Percentiles rank a stretch among this genome's conserved stretches.
Evolutionary conservation across 495 filamentous ascomycete species (phyloP).

Genomic region (Xylaria flabelliformis): DNA sequence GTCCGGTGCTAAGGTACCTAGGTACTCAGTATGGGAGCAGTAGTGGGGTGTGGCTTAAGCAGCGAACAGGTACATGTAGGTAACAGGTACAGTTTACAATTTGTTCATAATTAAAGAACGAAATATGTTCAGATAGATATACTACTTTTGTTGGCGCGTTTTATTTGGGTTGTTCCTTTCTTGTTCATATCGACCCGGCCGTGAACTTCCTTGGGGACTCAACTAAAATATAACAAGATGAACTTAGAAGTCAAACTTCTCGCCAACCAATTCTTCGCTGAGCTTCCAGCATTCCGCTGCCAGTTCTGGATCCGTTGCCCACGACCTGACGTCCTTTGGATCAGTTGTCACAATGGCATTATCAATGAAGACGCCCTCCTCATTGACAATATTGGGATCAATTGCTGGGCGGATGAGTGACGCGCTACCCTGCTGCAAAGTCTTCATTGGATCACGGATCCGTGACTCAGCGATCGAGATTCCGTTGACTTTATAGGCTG

Average conservation of each 20-base stretch:
- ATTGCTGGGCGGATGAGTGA: constrained; percentile 52
- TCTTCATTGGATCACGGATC: constrained; percentile 47
- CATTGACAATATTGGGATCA: constrained; percentile 43
- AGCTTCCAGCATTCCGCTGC: constrained; percentile 52
- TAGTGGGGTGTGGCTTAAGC: neutral
- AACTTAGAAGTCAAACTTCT: constrained; percentile 44
- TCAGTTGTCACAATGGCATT: constrained; percentile 34
- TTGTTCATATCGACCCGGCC: neutral
- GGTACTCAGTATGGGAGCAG: neutral
- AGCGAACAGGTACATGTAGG: no score
- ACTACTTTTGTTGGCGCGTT: neutral
- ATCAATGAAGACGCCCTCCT: constrained; percentile 47
- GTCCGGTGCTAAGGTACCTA: neutral
- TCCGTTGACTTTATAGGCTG: constrained; percentile 34
- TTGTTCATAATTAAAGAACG: neutral
- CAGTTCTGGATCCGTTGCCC: constrained; percentile 41
- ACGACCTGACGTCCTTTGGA: constrained; percentile 41
- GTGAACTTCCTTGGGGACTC: neutral
- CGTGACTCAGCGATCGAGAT: constrained; percentile 42
- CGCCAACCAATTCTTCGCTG: constrained; percentile 55
- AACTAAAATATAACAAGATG: constrained; percentile 22
- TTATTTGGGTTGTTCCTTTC: neutral
- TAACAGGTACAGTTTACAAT: neutral
- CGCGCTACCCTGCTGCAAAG: constrained; percentile 49
- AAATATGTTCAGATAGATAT: neutral